These are phyloP conservation scores for Kodamaea kaohsiungensis DNA, from an alignment of 805 yeast species.

Conservation along the genomic window DNA sequence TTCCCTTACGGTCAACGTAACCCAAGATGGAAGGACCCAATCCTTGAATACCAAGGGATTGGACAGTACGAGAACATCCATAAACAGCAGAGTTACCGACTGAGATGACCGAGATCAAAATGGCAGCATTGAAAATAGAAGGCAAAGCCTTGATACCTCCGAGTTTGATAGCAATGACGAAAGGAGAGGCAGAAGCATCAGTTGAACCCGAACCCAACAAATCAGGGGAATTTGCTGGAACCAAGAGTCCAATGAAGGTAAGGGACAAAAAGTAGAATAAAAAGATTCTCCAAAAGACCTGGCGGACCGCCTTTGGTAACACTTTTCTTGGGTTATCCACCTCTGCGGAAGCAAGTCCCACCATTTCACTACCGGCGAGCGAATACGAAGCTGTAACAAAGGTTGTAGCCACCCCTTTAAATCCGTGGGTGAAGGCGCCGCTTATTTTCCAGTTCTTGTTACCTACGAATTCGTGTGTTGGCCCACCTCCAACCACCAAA, in stretches of 20 bases:
- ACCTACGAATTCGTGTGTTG: constrained; percentile 37
- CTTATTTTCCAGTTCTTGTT: constrained; percentile 31
- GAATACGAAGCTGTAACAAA: constrained; percentile 40
- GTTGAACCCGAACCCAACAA: constrained; percentile 22
- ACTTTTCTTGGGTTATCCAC: constrained; percentile 39
- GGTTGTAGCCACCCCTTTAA: constrained; percentile 39
- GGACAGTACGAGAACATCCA: constrained; percentile 24
- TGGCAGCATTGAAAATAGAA: constrained; percentile 28
- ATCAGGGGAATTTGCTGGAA: constrained; percentile 18
- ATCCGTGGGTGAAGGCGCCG: constrained; percentile 39
- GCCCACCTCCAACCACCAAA: constrained; percentile 41
- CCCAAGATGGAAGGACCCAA: constrained; percentile 15
- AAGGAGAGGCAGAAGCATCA: constrained; percentile 25
- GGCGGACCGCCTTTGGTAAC: constrained; percentile 44
- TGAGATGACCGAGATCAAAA: constrained; percentile 28
- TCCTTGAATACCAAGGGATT: constrained; percentile 18
- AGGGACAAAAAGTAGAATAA: constrained; percentile 36
- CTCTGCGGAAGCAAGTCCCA: constrained; percentile 42
- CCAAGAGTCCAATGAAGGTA: constrained; percentile 26
- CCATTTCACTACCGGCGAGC: constrained; percentile 40
- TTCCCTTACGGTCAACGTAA: constrained; percentile 19
- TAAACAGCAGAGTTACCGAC: constrained; percentile 32
- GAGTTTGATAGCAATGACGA: constrained; percentile 30
- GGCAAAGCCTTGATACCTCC: constrained; percentile 29
- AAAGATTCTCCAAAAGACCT: constrained; percentile 46